Conservation (phyloP, 225 moss, liverwort and hornwort genomes). For the Bryum argenteum region DNA sequence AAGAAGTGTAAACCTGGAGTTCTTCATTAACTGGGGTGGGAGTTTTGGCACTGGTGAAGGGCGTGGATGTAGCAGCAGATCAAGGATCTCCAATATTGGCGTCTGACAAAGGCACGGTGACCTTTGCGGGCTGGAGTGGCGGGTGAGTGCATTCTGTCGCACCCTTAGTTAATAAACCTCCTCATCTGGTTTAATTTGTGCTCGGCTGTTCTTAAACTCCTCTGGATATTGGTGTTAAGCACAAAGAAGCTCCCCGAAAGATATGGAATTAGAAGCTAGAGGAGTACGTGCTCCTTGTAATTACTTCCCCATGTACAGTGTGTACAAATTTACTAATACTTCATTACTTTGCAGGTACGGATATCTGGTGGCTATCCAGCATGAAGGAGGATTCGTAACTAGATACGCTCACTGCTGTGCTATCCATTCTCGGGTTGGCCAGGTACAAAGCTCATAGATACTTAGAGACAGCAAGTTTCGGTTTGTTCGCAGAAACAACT, state of each 20-base stretch:
- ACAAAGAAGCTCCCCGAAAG: background rate
- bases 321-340: background rate
- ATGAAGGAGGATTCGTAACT: conserved; percentile 81
- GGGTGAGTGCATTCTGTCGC: conserved; percentile 50
- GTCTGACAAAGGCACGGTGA: conserved; percentile 81
- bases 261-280: background rate
- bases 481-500: no score
- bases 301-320: background rate
- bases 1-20: background rate
- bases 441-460: conserved; percentile 54
- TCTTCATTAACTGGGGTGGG: conserved; percentile 20
- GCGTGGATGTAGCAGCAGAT: conserved; percentile 85
- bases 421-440: conserved; percentile 84
- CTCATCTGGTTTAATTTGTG: background rate
- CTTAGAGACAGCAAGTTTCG: no score
- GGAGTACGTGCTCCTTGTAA: background rate
- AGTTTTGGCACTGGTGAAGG: conserved; percentile 50
- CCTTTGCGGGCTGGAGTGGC: conserved; percentile 91
- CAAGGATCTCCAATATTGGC: conserved; percentile 85
- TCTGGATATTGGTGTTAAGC: conserved; percentile 5
- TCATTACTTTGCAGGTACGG: conserved; percentile 59
- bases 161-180: background rate
- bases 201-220: background rate
- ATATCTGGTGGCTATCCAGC: conserved; percentile 81
- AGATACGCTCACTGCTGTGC: conserved; percentile 94